These are phyloP conservation scores for Globisporangium abappressorium DNA, from an alignment of 352 stramenopile genomes.

Conservation along the genomic window DNA sequence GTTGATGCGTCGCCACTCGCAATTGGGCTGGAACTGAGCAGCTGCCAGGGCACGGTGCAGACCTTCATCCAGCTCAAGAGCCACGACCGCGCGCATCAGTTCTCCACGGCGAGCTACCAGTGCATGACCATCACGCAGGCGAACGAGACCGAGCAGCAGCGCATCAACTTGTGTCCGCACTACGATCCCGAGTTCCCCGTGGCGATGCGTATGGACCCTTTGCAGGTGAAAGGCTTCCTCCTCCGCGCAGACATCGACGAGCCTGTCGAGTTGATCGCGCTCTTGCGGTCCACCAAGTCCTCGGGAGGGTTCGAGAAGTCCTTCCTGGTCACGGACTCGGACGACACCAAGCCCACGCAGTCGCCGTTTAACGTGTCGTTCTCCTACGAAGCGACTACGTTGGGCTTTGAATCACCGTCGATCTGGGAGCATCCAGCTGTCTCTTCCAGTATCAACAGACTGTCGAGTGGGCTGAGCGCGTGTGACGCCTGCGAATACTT, in stretches of 20 bases:
- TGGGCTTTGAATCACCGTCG: constrained; percentile 19
- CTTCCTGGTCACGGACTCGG: constrained; percentile 10
- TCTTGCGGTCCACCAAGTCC: constrained; percentile 30
- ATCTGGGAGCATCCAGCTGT: constrained; percentile 16
- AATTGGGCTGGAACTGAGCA: constrained; percentile 32
- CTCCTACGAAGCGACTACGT: constrained; percentile 16
- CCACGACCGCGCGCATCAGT: constrained; percentile 11
- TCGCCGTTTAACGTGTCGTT: constrained; percentile 19
- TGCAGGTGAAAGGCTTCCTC: constrained; percentile 26
- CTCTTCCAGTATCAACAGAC: neutral
- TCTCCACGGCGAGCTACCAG: constrained; percentile 33
- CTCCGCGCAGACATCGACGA: constrained; percentile 19
- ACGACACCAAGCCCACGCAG: neutral
- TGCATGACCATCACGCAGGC: constrained; percentile 27
- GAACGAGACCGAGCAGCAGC: constrained; percentile 8
- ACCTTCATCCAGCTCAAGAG: constrained; percentile 20
- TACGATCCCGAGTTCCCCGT: constrained; percentile 21
- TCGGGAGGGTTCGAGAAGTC: constrained; percentile 21
- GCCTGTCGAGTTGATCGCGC: constrained; percentile 18
- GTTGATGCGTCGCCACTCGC: constrained; percentile 7
- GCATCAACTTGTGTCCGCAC: constrained; percentile 26
- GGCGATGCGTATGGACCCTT: constrained; percentile 19
- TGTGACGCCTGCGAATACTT: constrained; percentile 30
- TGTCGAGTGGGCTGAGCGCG: neutral
- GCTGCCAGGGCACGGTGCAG: constrained; percentile 24